Conservation (phyloP, 2,329 filamentous ascomycete genomes). For the Calonectria pauciramosa region DNA sequence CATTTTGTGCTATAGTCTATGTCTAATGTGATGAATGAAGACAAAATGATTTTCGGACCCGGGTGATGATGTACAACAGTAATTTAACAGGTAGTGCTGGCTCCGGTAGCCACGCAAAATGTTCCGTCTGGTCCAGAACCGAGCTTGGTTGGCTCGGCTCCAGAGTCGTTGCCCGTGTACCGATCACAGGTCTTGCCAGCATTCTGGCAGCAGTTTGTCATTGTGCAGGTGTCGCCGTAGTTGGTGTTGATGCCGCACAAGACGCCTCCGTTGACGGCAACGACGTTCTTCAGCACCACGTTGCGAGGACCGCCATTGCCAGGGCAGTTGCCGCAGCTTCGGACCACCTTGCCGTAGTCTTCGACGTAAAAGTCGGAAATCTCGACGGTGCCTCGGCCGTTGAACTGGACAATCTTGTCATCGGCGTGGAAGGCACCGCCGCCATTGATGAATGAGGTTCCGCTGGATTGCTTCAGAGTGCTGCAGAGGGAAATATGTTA, state of each 20-base stretch:
- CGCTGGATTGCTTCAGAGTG: slow-evolving; percentile 55
- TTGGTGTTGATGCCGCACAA: slow-evolving; percentile 43
- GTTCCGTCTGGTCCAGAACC: slow-evolving; percentile 35
- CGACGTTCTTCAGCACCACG: slow-evolving; percentile 33
- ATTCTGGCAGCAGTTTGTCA: slow-evolving; percentile 39
- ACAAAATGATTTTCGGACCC: not conserved
- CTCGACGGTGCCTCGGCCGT: slow-evolving; percentile 55
- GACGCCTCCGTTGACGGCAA: slow-evolving; percentile 40
- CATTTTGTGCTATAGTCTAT: not conserved
- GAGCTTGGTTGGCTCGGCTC: slow-evolving; percentile 37
- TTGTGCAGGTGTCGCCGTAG: slow-evolving; percentile 43
- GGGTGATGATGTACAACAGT: not conserved
- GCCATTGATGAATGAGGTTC: slow-evolving; percentile 56
- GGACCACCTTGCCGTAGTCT: slow-evolving; percentile 63
- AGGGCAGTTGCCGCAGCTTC: slow-evolving; percentile 59
- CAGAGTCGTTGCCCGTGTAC: slow-evolving; percentile 36
- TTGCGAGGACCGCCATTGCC: slow-evolving; percentile 37
- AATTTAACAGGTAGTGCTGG: slow-evolving; percentile 31
- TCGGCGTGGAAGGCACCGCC: slow-evolving; percentile 57
- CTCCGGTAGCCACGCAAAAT: slow-evolving; percentile 28
- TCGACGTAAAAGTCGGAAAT: slow-evolving; percentile 45
- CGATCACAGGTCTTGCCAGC: slow-evolving; percentile 38
- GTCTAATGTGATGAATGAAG: not conserved
- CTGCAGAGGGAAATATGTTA: not conserved
- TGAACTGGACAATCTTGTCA: slow-evolving; percentile 58